Percentiles rank a stretch among this genome's conserved stretches.
Evolutionary conservation across 192 early-diverging fungal genomes (phyloP).

Genomic region (Backusella luteola): DNA sequence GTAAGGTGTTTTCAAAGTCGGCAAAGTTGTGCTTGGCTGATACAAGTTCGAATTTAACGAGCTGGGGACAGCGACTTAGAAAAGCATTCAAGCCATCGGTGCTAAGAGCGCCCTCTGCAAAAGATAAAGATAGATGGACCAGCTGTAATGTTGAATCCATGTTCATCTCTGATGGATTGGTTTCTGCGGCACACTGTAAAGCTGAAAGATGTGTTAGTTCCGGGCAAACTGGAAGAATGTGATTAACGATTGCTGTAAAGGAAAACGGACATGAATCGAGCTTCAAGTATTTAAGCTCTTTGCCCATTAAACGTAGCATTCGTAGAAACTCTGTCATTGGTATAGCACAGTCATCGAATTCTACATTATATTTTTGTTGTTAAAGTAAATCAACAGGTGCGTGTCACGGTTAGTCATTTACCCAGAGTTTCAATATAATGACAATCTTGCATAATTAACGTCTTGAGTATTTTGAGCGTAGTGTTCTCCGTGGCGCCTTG

Average conservation of each 20-base stretch:
- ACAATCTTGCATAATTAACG: neutral
- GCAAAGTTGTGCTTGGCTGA: neutral
- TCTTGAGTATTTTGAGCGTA: neutral
- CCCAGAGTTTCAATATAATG: constrained; percentile 13
- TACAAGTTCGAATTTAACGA: neutral
- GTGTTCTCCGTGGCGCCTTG: neutral
- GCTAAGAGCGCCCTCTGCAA: neutral
- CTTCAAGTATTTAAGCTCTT: neutral
- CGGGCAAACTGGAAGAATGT: neutral
- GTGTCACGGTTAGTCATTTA: neutral
- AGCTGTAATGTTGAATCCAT: neutral
- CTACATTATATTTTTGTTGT: neutral
- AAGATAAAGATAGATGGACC: neutral
- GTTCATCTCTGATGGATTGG: neutral
- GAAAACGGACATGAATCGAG: neutral
- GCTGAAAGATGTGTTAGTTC: constrained; percentile 10
- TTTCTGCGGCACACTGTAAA: neutral
- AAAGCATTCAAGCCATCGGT: neutral
- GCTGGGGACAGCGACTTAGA: neutral
- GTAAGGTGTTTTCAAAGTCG: neutral
- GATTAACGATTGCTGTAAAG: neutral
- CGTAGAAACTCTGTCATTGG: neutral
- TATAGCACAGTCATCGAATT: neutral
- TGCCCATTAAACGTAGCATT: constrained; percentile 8
- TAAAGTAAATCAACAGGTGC: too few species aligned